Percentiles rank a stretch among this genome's conserved stretches.
phyloP scores from a whole-genome alignment of 1,284 basidiomycete species.

The Apiotrichum gracile region DNA sequence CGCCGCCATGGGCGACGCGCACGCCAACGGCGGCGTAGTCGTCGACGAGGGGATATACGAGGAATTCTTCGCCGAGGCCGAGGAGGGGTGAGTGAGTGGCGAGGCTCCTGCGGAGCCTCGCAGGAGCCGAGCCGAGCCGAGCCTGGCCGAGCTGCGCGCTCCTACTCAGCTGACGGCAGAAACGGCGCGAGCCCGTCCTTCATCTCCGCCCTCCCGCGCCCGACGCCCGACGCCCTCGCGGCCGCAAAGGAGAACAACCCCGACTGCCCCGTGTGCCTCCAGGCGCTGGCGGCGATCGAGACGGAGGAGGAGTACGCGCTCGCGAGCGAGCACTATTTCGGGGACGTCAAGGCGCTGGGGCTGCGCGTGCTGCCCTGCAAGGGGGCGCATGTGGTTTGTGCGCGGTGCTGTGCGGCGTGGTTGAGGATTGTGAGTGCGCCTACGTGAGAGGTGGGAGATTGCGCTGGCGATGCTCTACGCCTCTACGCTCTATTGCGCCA shows the following conservation, averaged over 20 bases:
- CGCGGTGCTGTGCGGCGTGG: conserved; percentile 16
- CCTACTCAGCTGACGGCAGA: not conserved
- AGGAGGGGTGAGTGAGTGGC: conserved; percentile 6
- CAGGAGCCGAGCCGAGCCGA: not conserved
- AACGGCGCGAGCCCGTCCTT: conserved; percentile 12
- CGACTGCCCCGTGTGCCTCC: conserved; percentile 19
- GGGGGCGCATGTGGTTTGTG: conserved; percentile 17
- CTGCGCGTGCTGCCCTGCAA: conserved; percentile 15
- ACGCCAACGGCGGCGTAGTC: conserved; percentile 7
- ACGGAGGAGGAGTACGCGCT: conserved; percentile 26
- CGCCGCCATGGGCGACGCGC: conserved; percentile 4
- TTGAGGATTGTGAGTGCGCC: conserved; percentile 10
- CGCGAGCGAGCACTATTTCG: conserved; percentile 16
- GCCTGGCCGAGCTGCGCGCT: no score
- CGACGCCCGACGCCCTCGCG: not conserved
- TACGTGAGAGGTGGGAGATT: not conserved
- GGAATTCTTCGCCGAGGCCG: conserved; percentile 14
- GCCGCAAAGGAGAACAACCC: not conserved
- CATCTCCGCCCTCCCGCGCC: conserved; percentile 13
- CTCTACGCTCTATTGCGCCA: no score
- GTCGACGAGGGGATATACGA: conserved; percentile 21
- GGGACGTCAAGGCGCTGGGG: conserved; percentile 13
- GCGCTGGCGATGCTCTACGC: no score
- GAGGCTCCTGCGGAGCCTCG: not conserved
- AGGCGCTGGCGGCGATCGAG: conserved; percentile 11